Conservation (phyloP, 179 eudicot genomes). For the Amaranthus tricolor region DNA sequence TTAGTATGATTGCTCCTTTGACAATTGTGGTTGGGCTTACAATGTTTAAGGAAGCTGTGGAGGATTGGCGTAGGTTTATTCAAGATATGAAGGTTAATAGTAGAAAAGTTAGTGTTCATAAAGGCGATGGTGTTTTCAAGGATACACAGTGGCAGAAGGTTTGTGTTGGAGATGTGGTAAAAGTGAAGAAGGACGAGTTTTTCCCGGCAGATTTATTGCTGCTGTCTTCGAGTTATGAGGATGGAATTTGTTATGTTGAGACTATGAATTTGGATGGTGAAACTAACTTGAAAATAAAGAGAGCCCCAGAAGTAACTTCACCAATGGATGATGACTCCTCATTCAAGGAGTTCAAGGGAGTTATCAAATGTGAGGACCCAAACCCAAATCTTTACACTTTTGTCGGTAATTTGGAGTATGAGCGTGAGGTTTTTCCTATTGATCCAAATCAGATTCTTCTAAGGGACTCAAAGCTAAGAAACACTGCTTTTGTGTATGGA, state of each 20-base stretch:
- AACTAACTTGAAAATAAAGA: constrained; percentile 72
- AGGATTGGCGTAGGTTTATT: constrained; percentile 51
- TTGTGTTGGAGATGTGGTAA: constrained; percentile 68
- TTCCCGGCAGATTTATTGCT: constrained; percentile 68
- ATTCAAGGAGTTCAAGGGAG: constrained; percentile 46
- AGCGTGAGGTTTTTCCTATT: constrained; percentile 42
- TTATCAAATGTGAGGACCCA: constrained; percentile 55
- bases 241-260: constrained; percentile 71
- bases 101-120: constrained; percentile 52
- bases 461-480: constrained; percentile 51
- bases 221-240: constrained; percentile 73
- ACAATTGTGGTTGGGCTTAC: constrained; percentile 52
- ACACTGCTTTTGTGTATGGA: constrained; percentile 45
- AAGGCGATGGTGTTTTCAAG: constrained; percentile 47
- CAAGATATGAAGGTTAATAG: constrained; percentile 63
- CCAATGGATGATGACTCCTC: constrained; percentile 48
- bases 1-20: constrained; percentile 54
- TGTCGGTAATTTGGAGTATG: constrained; percentile 49
- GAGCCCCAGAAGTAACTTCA: constrained; percentile 57
- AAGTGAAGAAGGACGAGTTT: constrained; percentile 62
- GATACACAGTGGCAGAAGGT: constrained; percentile 47
- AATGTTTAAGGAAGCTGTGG: constrained; percentile 50
- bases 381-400: constrained; percentile 48
- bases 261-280: constrained; percentile 85
- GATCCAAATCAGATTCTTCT: constrained; percentile 51